These are phyloP conservation scores for Penicillium diatomitis DNA, from an alignment of 495 filamentous ascomycete genomes.

Conservation along the genomic window DNA sequence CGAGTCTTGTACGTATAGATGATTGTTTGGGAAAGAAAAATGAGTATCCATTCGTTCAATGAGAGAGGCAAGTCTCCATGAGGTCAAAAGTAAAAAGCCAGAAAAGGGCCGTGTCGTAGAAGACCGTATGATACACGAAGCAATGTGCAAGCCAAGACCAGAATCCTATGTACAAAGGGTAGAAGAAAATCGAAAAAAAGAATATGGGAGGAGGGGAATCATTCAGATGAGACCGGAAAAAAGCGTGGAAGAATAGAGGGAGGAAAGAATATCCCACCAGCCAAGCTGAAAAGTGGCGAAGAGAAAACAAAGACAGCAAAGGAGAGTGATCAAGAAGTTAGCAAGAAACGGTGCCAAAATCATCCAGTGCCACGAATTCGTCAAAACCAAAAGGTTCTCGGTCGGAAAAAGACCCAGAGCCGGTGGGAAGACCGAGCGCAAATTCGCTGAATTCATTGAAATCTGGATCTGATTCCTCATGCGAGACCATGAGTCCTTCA, in stretches of 20 bases:
- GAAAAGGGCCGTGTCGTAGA: too few species aligned
- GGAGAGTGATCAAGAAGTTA: neutral
- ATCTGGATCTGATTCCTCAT: conserved; percentile 23
- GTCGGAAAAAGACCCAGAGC: conserved; percentile 14
- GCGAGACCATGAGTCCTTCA: conserved; percentile 17
- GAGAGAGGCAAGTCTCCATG: too few species aligned
- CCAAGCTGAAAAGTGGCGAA: conserved; percentile 2
- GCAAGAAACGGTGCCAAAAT: conserved; percentile 25
- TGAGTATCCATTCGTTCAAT: too few species aligned
- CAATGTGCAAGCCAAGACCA: too few species aligned
- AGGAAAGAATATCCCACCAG: too few species aligned
- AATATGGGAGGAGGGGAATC: too few species aligned
- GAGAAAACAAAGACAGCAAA: conserved; percentile 5
- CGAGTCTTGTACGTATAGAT: too few species aligned
- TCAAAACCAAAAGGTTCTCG: conserved; percentile 26
- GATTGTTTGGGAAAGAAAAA: too few species aligned
- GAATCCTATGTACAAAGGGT: too few species aligned
- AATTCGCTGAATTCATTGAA: conserved; percentile 33
- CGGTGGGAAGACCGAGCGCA: conserved; percentile 24
- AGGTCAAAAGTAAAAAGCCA: too few species aligned
- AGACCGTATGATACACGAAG: too few species aligned
- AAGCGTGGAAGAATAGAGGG: conserved; percentile 3
- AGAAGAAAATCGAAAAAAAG: too few species aligned
- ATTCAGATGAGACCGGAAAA: conserved; percentile 1
- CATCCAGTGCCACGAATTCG: conserved; percentile 27